Conservation (phyloP, 2,329 filamentous ascomycete species). For the Apiospora saccharicola region DNA sequence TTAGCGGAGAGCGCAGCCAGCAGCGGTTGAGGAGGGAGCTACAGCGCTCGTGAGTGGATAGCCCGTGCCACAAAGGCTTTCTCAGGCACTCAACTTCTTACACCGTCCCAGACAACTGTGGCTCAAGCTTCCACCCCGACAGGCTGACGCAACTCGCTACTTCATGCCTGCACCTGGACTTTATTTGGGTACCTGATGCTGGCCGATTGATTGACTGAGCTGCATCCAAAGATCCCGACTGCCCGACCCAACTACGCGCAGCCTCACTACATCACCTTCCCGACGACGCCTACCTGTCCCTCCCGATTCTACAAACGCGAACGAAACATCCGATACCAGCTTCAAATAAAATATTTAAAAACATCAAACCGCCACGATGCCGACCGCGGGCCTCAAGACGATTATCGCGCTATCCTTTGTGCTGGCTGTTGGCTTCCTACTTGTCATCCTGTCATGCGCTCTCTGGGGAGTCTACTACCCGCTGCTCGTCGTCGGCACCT, state of each 20-base stretch:
- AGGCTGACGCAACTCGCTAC: not conserved
- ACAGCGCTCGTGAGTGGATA: slow-evolving; percentile 8
- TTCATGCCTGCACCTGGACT: not conserved
- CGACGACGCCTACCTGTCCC: not conserved
- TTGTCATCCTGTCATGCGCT: slow-evolving; percentile 97
- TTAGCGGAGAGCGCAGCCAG: slow-evolving; percentile 11
- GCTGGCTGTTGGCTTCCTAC: slow-evolving; percentile 96
- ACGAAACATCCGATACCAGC: slow-evolving; percentile 20
- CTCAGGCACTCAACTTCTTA: not conserved
- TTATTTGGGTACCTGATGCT: not conserved
- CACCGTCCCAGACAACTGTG: not conserved
- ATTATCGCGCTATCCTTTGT: slow-evolving; percentile 99
- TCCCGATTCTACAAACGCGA: not conserved
- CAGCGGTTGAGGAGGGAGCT: not conserved
- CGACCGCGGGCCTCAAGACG: slow-evolving; percentile 93
- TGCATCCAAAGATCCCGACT: slow-evolving; percentile 18
- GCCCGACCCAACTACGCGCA: not conserved
- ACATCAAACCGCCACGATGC: slow-evolving; percentile 52
- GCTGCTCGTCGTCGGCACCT: slow-evolving; percentile 93
- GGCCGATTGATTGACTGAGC: slow-evolving; percentile 5
- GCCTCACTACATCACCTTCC: slow-evolving; percentile 1
- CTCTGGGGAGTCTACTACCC: slow-evolving; percentile 95
- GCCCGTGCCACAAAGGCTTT: not conserved
- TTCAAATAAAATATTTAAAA: slow-evolving; percentile 26
- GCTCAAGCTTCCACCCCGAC: not conserved